Conservation (phyloP, 208 protist species). For the Tritrichomonas foetus region DNA sequence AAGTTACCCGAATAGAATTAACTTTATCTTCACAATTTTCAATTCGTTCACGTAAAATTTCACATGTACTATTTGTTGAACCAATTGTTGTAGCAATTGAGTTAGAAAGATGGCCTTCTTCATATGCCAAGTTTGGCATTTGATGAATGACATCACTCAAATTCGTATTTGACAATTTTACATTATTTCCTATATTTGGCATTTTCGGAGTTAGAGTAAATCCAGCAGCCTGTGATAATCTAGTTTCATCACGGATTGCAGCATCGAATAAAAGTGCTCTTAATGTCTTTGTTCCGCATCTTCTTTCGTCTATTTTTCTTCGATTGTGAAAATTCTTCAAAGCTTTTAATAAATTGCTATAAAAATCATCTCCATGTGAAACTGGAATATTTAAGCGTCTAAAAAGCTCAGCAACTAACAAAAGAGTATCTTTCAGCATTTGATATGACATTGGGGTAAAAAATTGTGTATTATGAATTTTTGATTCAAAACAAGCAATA, state of each 20-base stretch:
- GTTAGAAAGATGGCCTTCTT: too few species aligned
- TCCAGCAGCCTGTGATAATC: not conserved
- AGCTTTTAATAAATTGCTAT: not conserved
- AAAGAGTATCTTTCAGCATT: not conserved
- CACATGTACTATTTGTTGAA: too few species aligned
- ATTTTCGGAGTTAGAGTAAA: not conserved
- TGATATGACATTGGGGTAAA: not conserved
- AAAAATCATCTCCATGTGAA: not conserved
- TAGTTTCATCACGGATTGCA: not conserved
- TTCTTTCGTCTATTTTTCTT: not conserved
- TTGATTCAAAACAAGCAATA: too few species aligned
- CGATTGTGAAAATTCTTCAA: not conserved
- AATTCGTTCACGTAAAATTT: too few species aligned
- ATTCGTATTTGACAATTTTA: too few species aligned
- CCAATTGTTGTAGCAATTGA: too few species aligned
- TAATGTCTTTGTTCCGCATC: not conserved
- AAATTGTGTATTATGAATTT: too few species aligned
- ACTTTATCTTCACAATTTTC: too few species aligned
- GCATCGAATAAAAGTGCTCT: not conserved
- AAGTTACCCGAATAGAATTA: too few species aligned
- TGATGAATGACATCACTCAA: too few species aligned
- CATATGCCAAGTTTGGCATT: too few species aligned
- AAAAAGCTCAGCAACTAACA: not conserved
- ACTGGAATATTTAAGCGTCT: not conserved
- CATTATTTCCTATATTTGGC: too few species aligned